Evolutionary conservation across 2,329 filamentous ascomycete genomes (phyloP), one percentile per base, ranked within the genome.

Genomic region (Ophiobolus disseminans): DNA sequence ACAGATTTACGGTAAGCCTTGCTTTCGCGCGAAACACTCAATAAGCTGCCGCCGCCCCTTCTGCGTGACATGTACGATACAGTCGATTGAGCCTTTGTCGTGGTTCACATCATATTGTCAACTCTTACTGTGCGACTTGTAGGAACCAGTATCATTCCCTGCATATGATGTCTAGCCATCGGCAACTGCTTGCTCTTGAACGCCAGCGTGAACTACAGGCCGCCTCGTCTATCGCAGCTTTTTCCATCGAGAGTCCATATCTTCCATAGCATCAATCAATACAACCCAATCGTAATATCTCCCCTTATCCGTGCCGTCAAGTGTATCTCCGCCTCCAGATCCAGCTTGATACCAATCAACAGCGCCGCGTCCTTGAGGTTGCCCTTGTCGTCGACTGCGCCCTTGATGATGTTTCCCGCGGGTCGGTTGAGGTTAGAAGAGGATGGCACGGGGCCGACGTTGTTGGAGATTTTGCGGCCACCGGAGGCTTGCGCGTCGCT

Each of bases 281-380:
- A 84, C 60, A 85, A 69, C 36, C 82, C 82, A 54, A 86, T 78
- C 16, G 80, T 78, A 60, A 86, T 84, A 65, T 86, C 83, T 76
- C 83, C 83, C 37, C 82, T 76, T 51, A 86, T 76, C 41, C 83
- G 72, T 39, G 83, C 83, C 14, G 82, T 86, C 55, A 86, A 70
- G 65, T 86, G 82, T 34, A 86, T 80, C 65, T 86, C 83, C 11
- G 83, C 83, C 66, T 86, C 83, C 16, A 86, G 71, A 63, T 86
- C 83, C 26, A 86, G 75, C 75, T 86, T 85, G 74, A 86, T 85
- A 46, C 83, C 83, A 28, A 86, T 76, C 59, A 85, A 76, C 34
- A 86, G 75, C 1, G 81, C 82, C 4, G 83, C 81, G 31, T 80
- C 70, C 71, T 83, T 86, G 50, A 81, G 74, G 59, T 82, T 80